These are phyloP conservation scores for Candida sanyiensis DNA, from an alignment of 805 yeast genomes.

Conservation along the genomic window DNA sequence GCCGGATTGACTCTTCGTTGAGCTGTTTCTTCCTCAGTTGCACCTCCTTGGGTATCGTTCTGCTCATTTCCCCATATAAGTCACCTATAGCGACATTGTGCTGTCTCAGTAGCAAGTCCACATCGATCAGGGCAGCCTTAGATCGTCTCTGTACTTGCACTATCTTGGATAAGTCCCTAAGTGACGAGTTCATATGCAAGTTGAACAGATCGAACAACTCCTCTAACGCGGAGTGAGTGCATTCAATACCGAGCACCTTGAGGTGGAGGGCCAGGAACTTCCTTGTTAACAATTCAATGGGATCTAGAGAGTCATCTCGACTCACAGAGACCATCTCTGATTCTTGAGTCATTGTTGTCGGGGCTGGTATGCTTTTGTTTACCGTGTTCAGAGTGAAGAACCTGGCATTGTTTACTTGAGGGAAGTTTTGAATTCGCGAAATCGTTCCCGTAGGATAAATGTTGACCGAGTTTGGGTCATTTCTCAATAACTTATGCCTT, in stretches of 20 bases:
- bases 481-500: too few relatives aligned
- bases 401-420: too few relatives aligned
- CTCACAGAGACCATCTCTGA: background rate
- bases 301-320: constrained; percentile 13
- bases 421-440: too few relatives aligned
- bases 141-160: constrained; percentile 57
- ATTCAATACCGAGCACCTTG: constrained; percentile 28
- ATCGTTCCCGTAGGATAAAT: too few relatives aligned
- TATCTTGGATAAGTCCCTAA: constrained; percentile 40
- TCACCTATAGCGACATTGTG: constrained; percentile 37
- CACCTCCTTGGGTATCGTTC: constrained; percentile 14
- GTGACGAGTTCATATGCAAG: constrained; percentile 34
- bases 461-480: too few relatives aligned
- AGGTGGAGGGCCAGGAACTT: constrained; percentile 35
- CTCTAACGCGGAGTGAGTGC: constrained; percentile 32
- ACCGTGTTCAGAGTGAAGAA: too few relatives aligned
- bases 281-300: constrained; percentile 29
- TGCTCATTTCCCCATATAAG: constrained; percentile 33
- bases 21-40: constrained; percentile 16
- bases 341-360: background rate
- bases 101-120: constrained; percentile 38
- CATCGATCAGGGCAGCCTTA: constrained; percentile 47
- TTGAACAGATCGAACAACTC: constrained; percentile 32
- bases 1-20: constrained; percentile 8
- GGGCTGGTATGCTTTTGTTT: background rate